Evolutionary conservation across 768 basidiomycete genomes (phyloP).

Genomic region (Russula sp.): DNA sequence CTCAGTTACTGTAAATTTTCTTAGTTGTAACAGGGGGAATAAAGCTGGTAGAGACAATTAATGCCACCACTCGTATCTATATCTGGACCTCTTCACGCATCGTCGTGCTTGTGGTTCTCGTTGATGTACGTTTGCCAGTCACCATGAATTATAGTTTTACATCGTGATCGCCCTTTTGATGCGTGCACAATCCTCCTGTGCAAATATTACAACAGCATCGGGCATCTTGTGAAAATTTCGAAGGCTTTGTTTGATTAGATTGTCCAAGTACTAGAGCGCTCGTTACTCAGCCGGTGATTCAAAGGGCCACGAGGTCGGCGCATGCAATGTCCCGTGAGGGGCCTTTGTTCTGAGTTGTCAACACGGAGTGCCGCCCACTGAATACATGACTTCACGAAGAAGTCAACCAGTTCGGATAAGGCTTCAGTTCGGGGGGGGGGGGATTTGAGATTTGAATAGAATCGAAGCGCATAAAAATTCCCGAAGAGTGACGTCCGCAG

Average conservation of each 20-base stretch:
- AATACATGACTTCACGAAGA: background rate
- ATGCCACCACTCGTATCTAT: background rate
- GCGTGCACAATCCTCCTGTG: slow-evolving; percentile 14
- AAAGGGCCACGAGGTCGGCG: slow-evolving; percentile 18
- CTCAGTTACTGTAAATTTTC: slow-evolving; percentile 1
- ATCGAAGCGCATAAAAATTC: slow-evolving; percentile 7
- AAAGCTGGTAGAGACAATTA: background rate
- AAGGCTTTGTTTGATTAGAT: slow-evolving; percentile 17
- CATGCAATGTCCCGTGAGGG: slow-evolving; percentile 14
- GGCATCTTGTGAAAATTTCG: slow-evolving; percentile 14
- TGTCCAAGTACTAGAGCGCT: slow-evolving; percentile 6
- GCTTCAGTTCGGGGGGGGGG: background rate
- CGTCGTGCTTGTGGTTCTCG: background rate
- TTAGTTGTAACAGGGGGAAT: background rate
- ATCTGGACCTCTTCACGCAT: background rate
- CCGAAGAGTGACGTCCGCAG: slow-evolving; percentile 15
- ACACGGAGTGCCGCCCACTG: background rate
- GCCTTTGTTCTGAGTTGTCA: background rate
- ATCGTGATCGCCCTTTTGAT: slow-evolving; percentile 25
- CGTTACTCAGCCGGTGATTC: slow-evolving; percentile 6
- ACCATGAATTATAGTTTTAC: slow-evolving; percentile 10
- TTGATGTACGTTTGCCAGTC: slow-evolving; percentile 7
- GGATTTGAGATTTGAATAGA: background rate
- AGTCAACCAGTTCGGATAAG: background rate
- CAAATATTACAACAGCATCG: slow-evolving; percentile 13